Percentiles rank a stretch among this genome's conserved stretches.
Evolutionary conservation across 1,284 basidiomycete genomes (phyloP).

Genomic region (Megacollybia platyphylla): DNA sequence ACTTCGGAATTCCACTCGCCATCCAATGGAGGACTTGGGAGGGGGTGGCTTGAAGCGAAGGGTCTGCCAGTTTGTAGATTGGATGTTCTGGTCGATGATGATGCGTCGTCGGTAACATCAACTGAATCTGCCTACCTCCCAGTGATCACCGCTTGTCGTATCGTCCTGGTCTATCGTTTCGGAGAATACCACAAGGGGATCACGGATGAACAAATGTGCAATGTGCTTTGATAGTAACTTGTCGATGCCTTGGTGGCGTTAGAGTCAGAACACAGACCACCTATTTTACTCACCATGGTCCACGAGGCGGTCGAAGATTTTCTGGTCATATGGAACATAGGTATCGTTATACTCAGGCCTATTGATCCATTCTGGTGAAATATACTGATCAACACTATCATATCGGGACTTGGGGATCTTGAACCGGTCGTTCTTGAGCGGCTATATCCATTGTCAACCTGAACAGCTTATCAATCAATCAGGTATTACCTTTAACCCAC

Average conservation of each 20-base stretch:
- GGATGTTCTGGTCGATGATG: constrained; percentile 61
- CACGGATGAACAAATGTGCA: constrained; percentile 94
- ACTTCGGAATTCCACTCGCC: constrained; percentile 96
- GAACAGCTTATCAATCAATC: constrained; percentile 1
- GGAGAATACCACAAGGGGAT: constrained; percentile 91
- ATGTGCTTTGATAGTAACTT: constrained; percentile 83
- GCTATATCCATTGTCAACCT: constrained; percentile 29
- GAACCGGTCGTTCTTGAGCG: constrained; percentile 58
- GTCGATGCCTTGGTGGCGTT: constrained; percentile 60
- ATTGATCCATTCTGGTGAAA: constrained; percentile 80
- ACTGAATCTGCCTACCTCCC: constrained; percentile 52
- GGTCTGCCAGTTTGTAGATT: constrained; percentile 99
- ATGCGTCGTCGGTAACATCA: constrained; percentile 2
- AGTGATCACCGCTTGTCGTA: constrained; percentile 81
- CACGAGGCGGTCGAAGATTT: constrained; percentile 59
- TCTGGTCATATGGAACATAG: constrained; percentile 67
- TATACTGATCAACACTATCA: constrained; percentile 90
- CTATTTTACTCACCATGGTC: constrained; percentile 46
- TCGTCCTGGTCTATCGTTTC: constrained; percentile 94
- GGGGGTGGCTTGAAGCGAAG: constrained; percentile 98
- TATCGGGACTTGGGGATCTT: constrained; percentile 27
- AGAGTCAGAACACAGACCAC: background rate
- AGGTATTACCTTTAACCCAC: constrained; percentile 61
- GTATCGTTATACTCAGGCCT: constrained; percentile 92
- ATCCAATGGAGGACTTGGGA: constrained; percentile 84